These are phyloP conservation scores for Dendrostoma leiphaemia DNA, from an alignment of 2,329 filamentous ascomycete genomes.

Conservation along the genomic window DNA sequence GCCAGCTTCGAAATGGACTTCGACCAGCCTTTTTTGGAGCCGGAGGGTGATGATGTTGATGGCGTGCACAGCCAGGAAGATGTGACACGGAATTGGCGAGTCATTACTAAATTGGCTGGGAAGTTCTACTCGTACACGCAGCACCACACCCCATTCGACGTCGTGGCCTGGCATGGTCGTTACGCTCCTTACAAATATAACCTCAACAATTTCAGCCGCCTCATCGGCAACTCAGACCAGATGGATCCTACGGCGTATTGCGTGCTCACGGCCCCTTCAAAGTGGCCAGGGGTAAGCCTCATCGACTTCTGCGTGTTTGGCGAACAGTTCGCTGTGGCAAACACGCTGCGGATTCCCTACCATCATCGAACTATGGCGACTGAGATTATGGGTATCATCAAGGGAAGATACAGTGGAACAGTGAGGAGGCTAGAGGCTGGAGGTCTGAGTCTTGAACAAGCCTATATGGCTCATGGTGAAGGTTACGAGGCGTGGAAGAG, in stretches of 20 bases:
- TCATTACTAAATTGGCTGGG: constrained; percentile 59
- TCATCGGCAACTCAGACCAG: constrained; percentile 58
- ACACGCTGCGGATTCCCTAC: constrained; percentile 52
- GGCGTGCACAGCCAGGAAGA: too few species aligned
- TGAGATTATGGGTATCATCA: constrained; percentile 47
- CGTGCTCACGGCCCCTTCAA: constrained; percentile 57
- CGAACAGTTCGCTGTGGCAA: constrained; percentile 58
- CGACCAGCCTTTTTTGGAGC: constrained; percentile 6
- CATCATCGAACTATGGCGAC: constrained; percentile 56
- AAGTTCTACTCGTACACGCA: constrained; percentile 58
- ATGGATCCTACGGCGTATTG: constrained; percentile 62
- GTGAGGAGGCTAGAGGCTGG: constrained; percentile 27
- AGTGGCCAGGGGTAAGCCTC: constrained; percentile 48
- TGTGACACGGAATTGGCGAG: constrained; percentile 23
- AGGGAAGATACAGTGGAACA: constrained; percentile 28
- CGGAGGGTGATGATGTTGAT: too few species aligned
- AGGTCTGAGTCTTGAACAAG: constrained; percentile 29
- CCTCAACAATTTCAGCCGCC: constrained; percentile 51
- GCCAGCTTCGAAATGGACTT: constrained; percentile 45
- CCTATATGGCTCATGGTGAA: constrained; percentile 30
- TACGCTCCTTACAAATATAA: constrained; percentile 52
- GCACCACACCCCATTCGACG: constrained; percentile 62
- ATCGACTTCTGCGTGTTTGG: constrained; percentile 65
- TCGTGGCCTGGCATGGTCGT: constrained; percentile 65
- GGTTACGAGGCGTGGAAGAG: constrained; percentile 25